Percentiles rank a stretch among this genome's conserved stretches.
These are phyloP conservation scores for Pelargonium australe DNA, from an alignment of 441 rosid genomes.

Conservation along the genomic window DNA sequence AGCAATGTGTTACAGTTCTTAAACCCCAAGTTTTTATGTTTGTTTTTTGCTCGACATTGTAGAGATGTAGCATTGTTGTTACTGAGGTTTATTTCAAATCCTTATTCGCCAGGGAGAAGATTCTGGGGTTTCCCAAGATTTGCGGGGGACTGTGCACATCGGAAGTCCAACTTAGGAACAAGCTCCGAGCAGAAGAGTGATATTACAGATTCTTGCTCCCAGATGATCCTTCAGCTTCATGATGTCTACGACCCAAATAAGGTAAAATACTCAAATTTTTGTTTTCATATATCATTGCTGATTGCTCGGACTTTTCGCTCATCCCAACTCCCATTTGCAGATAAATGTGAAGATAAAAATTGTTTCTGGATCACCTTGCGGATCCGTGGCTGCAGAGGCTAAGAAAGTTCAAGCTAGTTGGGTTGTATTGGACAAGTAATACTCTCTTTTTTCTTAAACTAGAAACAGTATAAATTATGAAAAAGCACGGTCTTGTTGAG, in stretches of 20 bases:
- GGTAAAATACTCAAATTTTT: slow-evolving; percentile 30
- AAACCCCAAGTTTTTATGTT: not conserved
- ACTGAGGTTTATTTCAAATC: slow-evolving; percentile 34
- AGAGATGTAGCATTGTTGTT: slow-evolving; percentile 12
- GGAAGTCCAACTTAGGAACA: slow-evolving; percentile 52
- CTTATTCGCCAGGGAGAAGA: slow-evolving; percentile 32
- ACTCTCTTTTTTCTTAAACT: not conserved
- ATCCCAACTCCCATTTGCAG: slow-evolving; percentile 26
- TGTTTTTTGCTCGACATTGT: slow-evolving; percentile 5
- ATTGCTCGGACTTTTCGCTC: not conserved
- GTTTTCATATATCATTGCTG: not conserved
- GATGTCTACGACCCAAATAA: slow-evolving; percentile 94
- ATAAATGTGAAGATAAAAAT: slow-evolving; percentile 87
- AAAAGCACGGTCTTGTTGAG: too few relatives aligned
- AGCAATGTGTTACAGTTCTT: not conserved
- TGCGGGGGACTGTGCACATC: slow-evolving; percentile 79
- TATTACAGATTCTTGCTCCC: slow-evolving; percentile 80
- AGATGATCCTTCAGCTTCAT: slow-evolving; percentile 90
- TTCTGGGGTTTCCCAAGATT: slow-evolving; percentile 85
- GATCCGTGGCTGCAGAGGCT: slow-evolving; percentile 90
- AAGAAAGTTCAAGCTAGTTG: slow-evolving; percentile 75
- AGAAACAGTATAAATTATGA: not conserved
- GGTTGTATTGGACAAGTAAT: slow-evolving; percentile 97
- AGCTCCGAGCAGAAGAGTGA: slow-evolving; percentile 63
- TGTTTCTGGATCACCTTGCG: slow-evolving; percentile 75